Conservation (phyloP, 345 rosid species). For the Anastatica hierochuntica region DNA sequence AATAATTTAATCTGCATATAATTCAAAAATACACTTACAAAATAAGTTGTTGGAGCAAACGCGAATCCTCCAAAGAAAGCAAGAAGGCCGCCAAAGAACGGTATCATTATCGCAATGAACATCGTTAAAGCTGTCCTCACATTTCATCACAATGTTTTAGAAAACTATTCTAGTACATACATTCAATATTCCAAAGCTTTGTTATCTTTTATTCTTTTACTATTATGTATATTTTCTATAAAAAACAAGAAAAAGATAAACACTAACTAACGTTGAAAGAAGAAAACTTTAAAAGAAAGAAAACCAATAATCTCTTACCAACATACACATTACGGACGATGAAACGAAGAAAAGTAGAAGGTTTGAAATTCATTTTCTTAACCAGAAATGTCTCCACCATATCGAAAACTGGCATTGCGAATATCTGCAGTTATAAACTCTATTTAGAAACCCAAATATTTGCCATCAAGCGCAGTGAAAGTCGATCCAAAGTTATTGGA, state of each 20-base stretch:
- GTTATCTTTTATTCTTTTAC: no score
- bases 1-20: neutral
- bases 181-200: no score
- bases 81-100: slow-evolving; percentile 70
- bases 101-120: slow-evolving; percentile 56
- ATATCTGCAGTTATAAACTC: slow-evolving; percentile 26
- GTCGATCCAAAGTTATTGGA: neutral
- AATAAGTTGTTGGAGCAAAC: slow-evolving; percentile 71
- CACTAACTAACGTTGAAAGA: no score
- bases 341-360: slow-evolving; percentile 42
- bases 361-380: slow-evolving; percentile 38
- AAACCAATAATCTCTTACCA: slow-evolving; percentile 42
- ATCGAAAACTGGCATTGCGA: slow-evolving; percentile 59
- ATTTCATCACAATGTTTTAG: neutral
- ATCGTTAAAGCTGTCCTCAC: slow-evolving; percentile 43
- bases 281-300: no score
- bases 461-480: neutral
- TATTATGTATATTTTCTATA: no score
- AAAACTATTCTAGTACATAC: no score
- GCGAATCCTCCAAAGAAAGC: slow-evolving; percentile 81
- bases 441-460: no score
- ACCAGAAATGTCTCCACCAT: slow-evolving; percentile 49
- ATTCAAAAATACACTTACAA: slow-evolving; percentile 32
- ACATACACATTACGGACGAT: slow-evolving; percentile 35
- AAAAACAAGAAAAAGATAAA: no score